phyloP scores from a whole-genome alignment of 129 eudicot genomes.

The Lactuca saligna region DNA sequence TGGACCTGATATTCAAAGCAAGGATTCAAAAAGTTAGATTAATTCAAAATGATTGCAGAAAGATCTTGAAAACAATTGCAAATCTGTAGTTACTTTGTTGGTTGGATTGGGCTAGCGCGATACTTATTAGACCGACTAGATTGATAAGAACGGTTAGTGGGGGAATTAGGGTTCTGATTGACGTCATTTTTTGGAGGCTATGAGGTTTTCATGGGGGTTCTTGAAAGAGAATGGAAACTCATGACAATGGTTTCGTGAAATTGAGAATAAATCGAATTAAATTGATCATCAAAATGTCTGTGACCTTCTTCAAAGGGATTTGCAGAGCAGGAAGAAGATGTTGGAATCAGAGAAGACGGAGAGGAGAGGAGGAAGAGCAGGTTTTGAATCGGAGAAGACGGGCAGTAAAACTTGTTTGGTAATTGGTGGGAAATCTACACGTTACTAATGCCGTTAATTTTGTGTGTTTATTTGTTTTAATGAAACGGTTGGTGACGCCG shows the following conservation, averaged over 20 bases:
- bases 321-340: neutral
- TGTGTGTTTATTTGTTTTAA: neutral
- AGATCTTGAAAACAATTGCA: conserved; percentile 6
- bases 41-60: neutral
- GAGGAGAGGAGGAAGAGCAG: neutral
- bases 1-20: conserved; percentile 46
- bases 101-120: conserved; percentile 18
- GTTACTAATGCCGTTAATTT: neutral
- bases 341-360: conserved; percentile 2
- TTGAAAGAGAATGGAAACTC: conserved; percentile 18
- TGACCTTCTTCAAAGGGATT: neutral
- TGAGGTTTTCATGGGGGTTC: conserved; percentile 14
- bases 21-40: neutral
- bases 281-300: conserved; percentile 2
- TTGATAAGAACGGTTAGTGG: conserved; percentile 9
- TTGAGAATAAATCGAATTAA: neutral
- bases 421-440: conserved; percentile 1
- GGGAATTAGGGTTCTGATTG: conserved; percentile 20
- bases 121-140: neutral
- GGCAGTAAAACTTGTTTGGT: neutral
- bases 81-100: conserved; percentile 19
- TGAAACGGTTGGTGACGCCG: neutral
- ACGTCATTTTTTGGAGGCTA: conserved; percentile 18
- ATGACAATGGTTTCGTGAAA: conserved; percentile 9
- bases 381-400: neutral